Evolutionary conservation across 2,329 filamentous ascomycete genomes (phyloP).

Genomic region (Amauroascus verrucosus): DNA sequence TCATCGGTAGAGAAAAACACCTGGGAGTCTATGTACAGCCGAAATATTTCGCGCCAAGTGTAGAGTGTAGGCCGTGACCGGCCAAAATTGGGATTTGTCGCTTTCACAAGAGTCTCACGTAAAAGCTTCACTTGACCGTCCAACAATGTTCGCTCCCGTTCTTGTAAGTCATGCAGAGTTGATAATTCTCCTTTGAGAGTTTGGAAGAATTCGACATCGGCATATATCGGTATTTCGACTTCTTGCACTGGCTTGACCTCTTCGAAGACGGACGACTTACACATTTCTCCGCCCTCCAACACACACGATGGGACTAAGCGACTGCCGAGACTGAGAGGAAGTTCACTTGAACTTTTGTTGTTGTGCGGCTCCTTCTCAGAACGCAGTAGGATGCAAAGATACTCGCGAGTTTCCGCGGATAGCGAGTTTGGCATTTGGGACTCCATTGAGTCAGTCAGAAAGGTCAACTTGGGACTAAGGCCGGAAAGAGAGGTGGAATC

Average conservation of each 20-base stretch:
- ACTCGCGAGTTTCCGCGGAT: constrained; percentile 53
- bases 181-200: constrained; percentile 62
- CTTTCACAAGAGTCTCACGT: constrained; percentile 52
- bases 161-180: constrained; percentile 58
- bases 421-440: constrained; percentile 58
- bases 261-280: background rate
- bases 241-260: background rate
- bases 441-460: constrained; percentile 56
- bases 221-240: constrained; percentile 65
- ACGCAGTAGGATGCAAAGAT: too few relatives aligned
- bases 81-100: constrained; percentile 52
- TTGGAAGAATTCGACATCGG: constrained; percentile 70
- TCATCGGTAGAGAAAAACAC: constrained; percentile 76
- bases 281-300: background rate
- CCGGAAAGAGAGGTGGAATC: constrained; percentile 32
- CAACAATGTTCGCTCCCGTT: constrained; percentile 54
- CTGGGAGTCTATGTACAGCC: constrained; percentile 66
- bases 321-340: constrained; percentile 30
- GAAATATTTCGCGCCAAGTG: constrained; percentile 71
- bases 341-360: too few relatives aligned
- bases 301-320: background rate
- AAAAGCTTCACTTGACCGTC: constrained; percentile 53
- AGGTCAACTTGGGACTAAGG: constrained; percentile 59
- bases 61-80: constrained; percentile 56
- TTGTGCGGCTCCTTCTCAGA: too few relatives aligned